Conservation (phyloP, 495 filamentous ascomycete species). For the Talaromyces nanjingensis region DNA sequence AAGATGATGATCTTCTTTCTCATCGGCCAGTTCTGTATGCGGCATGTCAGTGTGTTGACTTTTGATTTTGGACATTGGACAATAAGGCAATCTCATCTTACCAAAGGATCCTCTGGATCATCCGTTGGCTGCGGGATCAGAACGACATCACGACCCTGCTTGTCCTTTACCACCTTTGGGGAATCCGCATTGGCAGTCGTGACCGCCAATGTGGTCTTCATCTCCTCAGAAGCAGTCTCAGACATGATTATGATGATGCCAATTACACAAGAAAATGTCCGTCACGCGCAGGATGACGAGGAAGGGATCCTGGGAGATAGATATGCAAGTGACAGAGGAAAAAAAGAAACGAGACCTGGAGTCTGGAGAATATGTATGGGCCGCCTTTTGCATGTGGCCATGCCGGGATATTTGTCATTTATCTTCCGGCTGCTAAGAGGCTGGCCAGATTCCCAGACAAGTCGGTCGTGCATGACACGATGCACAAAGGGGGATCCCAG, state of each 20-base stretch:
- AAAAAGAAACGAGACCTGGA: background rate
- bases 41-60: background rate
- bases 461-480: background rate
- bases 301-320: background rate
- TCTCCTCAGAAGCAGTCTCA: background rate
- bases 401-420: background rate
- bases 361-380: background rate
- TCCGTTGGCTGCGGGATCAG: slow-evolving; percentile 41
- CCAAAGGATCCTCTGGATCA: slow-evolving; percentile 40
- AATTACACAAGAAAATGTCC: background rate
- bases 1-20: slow-evolving; percentile 36
- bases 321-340: background rate
- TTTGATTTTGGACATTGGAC: background rate
- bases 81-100: slow-evolving; percentile 10
- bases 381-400: background rate
- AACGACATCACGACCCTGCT: slow-evolving; percentile 23
- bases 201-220: background rate
- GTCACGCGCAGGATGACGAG: background rate
- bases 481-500: background rate
- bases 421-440: background rate
- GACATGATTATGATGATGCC: background rate
- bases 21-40: slow-evolving; percentile 33
- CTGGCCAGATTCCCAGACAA: background rate
- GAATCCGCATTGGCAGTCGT: background rate
- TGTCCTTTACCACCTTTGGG: slow-evolving; percentile 1